Base-by-base conservation (phyloP, 192 early-diverging fungal species). In the Backusella circina region DNA sequence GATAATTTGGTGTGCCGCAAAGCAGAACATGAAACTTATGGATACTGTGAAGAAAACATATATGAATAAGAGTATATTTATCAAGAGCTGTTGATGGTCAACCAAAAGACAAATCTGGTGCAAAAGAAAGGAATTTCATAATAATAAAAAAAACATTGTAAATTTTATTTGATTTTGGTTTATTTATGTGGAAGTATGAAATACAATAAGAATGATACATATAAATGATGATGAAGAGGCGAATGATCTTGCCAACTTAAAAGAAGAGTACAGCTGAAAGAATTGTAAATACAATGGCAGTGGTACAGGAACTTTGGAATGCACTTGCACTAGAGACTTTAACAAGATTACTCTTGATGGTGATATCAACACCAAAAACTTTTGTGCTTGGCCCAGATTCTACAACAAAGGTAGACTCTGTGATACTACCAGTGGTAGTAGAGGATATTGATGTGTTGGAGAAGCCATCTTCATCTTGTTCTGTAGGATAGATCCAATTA, bases 401-500 rank as follows among this genome's bases (percentile, higher is more conserved):
- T 26, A 12, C 54, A 28, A 9, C 54, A 61, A 61, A 61, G 12
- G 26, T 28, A 3, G 23, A 61, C 7, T 28, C 21, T 61, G 23
- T 61, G 23, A 61, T 61, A 61, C 23, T 12, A 61, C 28, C 54
- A 23, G 66, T 35, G 23, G 66, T 67, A 21, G 31, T 10, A 35
- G 8, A 12, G 13, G 13, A 16, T 35, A 16, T 32, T 16, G 66
- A 37, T 50, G 73, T 6, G 31, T 64, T 37, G 15, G 1, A 26
- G 0, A 26, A 47, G 71, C 1, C 28, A 61, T 23, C 10, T 61
- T 61, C 54, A 26, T 61, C 54, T 23, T 50, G 32, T 26, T 79
- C 70, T 10, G 79, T 74, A 33, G 80, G 75, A 65, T 85, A 82
- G 10, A 75, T 70, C 54, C 69, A 82, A 13, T 47, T 33, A 8